Evolutionary conservation across 2,329 filamentous ascomycete species (phyloP).

Genomic region (Fusarium austroafricanum): DNA sequence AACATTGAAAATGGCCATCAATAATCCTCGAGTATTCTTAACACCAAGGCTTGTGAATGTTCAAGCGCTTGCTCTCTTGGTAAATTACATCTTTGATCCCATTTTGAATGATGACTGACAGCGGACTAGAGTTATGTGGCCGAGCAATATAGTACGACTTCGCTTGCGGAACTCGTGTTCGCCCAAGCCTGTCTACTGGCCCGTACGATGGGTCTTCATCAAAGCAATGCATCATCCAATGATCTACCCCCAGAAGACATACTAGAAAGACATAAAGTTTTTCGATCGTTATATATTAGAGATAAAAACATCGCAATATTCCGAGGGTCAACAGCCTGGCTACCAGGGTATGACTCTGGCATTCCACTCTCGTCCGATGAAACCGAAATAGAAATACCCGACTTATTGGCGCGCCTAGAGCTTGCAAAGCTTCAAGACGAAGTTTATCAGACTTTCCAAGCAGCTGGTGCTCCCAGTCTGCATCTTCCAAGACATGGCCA

Average conservation of each 20-base stretch:
- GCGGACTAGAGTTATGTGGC: conserved; percentile 39
- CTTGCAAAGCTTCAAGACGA: conserved; percentile 43
- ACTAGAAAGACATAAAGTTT: conserved; percentile 40
- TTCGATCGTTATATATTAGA: conserved; percentile 43
- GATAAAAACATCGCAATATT: conserved; percentile 42
- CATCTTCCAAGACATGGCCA: conserved; percentile 11
- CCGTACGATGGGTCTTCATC: conserved; percentile 45
- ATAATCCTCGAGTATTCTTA: conserved; percentile 44
- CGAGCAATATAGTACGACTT: conserved; percentile 43
- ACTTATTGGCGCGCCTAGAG: conserved; percentile 34
- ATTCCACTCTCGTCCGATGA: conserved; percentile 1
- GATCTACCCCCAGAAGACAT: conserved; percentile 16
- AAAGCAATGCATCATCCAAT: conserved; percentile 23
- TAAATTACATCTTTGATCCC: neutral
- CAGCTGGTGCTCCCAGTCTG: conserved; percentile 21
- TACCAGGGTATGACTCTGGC: conserved; percentile 35
- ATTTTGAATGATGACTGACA: neutral
- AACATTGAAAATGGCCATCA: conserved; percentile 44
- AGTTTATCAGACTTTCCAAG: conserved; percentile 33
- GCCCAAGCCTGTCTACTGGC: conserved; percentile 44
- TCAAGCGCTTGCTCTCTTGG: conserved; percentile 43
- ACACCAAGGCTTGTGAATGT: conserved; percentile 44
- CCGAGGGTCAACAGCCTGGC: conserved; percentile 38
- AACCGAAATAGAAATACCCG: conserved; percentile 5
- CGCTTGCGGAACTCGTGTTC: conserved; percentile 42